These are phyloP conservation scores for Colletotrichum scovillei DNA, from an alignment of 2,329 filamentous ascomycete species.

Conservation along the genomic window DNA sequence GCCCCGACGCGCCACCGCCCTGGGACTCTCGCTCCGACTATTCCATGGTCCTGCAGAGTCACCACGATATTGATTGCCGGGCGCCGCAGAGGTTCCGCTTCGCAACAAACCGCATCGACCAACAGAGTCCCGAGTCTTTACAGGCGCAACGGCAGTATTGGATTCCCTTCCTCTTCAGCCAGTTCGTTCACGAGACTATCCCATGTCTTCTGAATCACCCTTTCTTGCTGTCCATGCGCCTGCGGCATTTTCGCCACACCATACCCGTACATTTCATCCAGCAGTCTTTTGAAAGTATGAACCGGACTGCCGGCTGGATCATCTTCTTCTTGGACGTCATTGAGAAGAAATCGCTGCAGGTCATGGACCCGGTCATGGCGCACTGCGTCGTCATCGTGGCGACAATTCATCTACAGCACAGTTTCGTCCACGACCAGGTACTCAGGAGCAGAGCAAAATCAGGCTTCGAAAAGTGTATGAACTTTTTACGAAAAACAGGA, in stretches of 20 bases:
- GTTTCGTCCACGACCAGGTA: slow-evolving; percentile 51
- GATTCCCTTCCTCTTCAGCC: slow-evolving; percentile 63
- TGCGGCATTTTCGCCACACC: slow-evolving; percentile 62
- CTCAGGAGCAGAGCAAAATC: slow-evolving; percentile 40
- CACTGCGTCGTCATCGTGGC: slow-evolving; percentile 64
- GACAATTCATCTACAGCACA: slow-evolving; percentile 65
- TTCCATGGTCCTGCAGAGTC: slow-evolving; percentile 58
- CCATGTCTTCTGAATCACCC: slow-evolving; percentile 65
- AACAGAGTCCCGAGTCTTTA: slow-evolving; percentile 53
- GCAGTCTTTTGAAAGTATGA: slow-evolving; percentile 62
- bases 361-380: slow-evolving; percentile 48
- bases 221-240: slow-evolving; percentile 61
- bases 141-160: slow-evolving; percentile 60
- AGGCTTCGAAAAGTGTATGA: slow-evolving; percentile 43
- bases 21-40: slow-evolving; percentile 64
- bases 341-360: slow-evolving; percentile 54
- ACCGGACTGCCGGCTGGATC: slow-evolving; percentile 63
- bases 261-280: slow-evolving; percentile 66
- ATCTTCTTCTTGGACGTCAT: slow-evolving; percentile 61
- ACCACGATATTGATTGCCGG: slow-evolving; percentile 63
- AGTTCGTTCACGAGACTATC: slow-evolving; percentile 64
- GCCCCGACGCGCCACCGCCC: slow-evolving; percentile 50
- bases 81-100: slow-evolving; percentile 63
- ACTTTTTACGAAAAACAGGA: slow-evolving; percentile 40
- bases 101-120: slow-evolving; percentile 57